Conservation (phyloP, 192 early-diverging fungal genomes). For the Backusella macrospora region DNA sequence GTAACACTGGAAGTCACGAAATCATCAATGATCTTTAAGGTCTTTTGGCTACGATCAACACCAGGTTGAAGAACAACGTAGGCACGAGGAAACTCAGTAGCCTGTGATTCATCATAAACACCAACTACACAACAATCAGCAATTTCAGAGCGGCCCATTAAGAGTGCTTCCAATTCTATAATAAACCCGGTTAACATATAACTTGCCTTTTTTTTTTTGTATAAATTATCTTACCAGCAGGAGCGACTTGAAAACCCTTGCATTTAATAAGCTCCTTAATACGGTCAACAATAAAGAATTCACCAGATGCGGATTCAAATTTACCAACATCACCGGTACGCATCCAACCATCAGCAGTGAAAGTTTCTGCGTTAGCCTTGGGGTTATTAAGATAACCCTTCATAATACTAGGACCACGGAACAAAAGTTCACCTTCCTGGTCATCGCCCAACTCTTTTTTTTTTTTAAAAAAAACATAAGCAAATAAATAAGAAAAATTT, state of each 20-base stretch:
- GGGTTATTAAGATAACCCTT: conserved; percentile 55
- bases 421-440: conserved; percentile 48
- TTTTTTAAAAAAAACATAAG: background rate
- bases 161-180: conserved; percentile 62
- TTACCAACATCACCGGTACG: conserved; percentile 64
- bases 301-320: conserved; percentile 50
- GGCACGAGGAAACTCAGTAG: conserved; percentile 78
- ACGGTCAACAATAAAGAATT: conserved; percentile 72
- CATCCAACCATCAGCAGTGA: conserved; percentile 49
- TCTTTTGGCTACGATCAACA: conserved; percentile 36
- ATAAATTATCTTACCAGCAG: conserved; percentile 49
- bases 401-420: conserved; percentile 54
- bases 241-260: conserved; percentile 76
- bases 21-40: conserved; percentile 48
- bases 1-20: conserved; percentile 67
- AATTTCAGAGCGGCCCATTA: conserved; percentile 58
- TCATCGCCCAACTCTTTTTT: conserved; percentile 47
- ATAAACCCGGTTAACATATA: background rate
- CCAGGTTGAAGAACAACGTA: conserved; percentile 70
- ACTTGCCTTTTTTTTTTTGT: background rate
- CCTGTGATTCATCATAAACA: conserved; percentile 46
- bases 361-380: conserved; percentile 45
- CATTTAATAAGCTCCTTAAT: conserved; percentile 83
- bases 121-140: conserved; percentile 51
- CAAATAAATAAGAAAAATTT: background rate